These are phyloP conservation scores for Sphaerosporella brunnea DNA, from an alignment of 495 filamentous ascomycete genomes.

Conservation along the genomic window DNA sequence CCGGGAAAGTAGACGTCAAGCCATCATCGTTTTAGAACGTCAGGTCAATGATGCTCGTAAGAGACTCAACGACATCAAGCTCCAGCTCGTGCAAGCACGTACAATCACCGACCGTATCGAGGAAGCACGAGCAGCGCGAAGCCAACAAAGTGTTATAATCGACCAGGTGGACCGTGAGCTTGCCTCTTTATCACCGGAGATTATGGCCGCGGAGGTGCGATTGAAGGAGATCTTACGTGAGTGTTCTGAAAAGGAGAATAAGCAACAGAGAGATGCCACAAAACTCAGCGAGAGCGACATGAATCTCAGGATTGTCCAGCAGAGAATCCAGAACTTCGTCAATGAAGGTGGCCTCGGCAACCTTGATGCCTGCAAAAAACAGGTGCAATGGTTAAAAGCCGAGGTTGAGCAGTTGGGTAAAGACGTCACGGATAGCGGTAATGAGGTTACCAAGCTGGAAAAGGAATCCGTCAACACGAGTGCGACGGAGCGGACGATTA, in stretches of 20 bases:
- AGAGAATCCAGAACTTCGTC: slow-evolving; percentile 65
- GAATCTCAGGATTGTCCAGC: slow-evolving; percentile 54
- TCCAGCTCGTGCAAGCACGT: slow-evolving; percentile 62
- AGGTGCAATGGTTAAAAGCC: slow-evolving; percentile 36
- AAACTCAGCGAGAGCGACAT: slow-evolving; percentile 53
- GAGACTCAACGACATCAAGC: slow-evolving; percentile 47
- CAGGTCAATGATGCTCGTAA: slow-evolving; percentile 50
- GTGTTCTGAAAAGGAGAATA: slow-evolving; percentile 53
- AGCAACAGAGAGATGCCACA: slow-evolving; percentile 51
- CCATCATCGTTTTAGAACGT: slow-evolving; percentile 52
- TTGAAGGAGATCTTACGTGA: slow-evolving; percentile 57
- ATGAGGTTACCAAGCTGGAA: slow-evolving; percentile 63
- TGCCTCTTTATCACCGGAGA: slow-evolving; percentile 48
- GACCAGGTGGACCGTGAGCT: slow-evolving; percentile 50
- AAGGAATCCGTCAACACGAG: slow-evolving; percentile 59
- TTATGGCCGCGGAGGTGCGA: slow-evolving; percentile 52
- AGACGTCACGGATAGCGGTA: slow-evolving; percentile 47
- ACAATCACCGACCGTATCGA: slow-evolving; percentile 49
- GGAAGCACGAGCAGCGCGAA: slow-evolving; percentile 48
- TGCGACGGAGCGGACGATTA: slow-evolving; percentile 61
- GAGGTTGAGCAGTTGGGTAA: slow-evolving; percentile 47
- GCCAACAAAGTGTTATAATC: slow-evolving; percentile 48
- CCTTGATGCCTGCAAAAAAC: slow-evolving; percentile 48
- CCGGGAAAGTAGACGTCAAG: slow-evolving; percentile 48
- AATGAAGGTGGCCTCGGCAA: slow-evolving; percentile 55